These are phyloP conservation scores for Stagonosporopsis tanaceti DNA, from an alignment of 2,329 filamentous ascomycete species.

Conservation along the genomic window DNA sequence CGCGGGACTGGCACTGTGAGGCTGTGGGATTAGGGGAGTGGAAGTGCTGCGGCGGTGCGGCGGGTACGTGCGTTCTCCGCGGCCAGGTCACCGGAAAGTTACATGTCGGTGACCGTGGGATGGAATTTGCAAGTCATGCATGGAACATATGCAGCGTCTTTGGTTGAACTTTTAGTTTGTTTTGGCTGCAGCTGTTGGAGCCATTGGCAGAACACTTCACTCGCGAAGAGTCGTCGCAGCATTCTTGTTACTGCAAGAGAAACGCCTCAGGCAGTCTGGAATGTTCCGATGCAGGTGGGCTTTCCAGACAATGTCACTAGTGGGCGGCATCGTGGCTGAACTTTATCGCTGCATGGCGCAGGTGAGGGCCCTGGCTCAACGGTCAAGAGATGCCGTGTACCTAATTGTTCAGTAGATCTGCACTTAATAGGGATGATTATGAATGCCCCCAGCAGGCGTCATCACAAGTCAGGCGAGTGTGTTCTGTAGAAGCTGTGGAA, in stretches of 20 bases:
- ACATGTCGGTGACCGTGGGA: constrained; percentile 19
- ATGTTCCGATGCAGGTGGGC: too few relatives aligned
- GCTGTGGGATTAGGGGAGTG: constrained; percentile 26
- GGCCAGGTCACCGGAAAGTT: constrained; percentile 34
- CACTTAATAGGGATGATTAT: too few relatives aligned
- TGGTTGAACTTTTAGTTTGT: too few relatives aligned
- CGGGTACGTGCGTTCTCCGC: constrained; percentile 17
- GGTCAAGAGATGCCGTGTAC: neutral
- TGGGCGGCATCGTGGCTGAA: too few relatives aligned
- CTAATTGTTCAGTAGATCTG: neutral
- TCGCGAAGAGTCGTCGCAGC: neutral
- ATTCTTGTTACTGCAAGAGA: too few relatives aligned
- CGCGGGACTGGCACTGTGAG: constrained; percentile 13
- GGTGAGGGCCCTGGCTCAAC: neutral
- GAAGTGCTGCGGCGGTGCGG: constrained; percentile 25
- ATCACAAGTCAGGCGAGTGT: constrained; percentile 1
- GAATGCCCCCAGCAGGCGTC: too few relatives aligned
- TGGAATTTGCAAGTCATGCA: constrained; percentile 11
- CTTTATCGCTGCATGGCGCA: too few relatives aligned
- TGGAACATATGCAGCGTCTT: constrained; percentile 5
- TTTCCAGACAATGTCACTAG: neutral
- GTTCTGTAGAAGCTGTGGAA: constrained; percentile 5
- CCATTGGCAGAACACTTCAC: neutral
- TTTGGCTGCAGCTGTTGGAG: neutral
- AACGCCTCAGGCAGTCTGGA: too few relatives aligned